Percentiles rank a stretch among this genome's conserved stretches.
Evolutionary conservation across 2,329 filamentous ascomycete species (phyloP).

Genomic region (Coniochaeta prunicola): DNA sequence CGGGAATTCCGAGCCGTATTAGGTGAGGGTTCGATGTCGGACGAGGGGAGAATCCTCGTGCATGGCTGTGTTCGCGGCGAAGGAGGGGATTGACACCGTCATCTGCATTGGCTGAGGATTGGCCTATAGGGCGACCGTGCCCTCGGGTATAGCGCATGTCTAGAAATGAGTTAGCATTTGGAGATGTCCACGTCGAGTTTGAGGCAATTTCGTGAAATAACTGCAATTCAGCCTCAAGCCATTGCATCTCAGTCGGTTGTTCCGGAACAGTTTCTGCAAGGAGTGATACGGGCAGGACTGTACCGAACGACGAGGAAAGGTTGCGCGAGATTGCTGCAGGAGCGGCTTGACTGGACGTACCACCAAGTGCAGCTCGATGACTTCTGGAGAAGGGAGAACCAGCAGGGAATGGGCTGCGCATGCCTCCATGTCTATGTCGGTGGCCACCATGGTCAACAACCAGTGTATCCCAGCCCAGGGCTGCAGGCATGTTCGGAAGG

Average conservation of each 20-base stretch:
- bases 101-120: slow-evolving; percentile 53
- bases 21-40: slow-evolving; percentile 37
- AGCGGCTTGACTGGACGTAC: slow-evolving; percentile 25
- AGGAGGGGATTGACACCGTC: slow-evolving; percentile 85
- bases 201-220: not conserved
- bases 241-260: not conserved
- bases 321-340: not conserved
- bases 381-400: slow-evolving; percentile 25
- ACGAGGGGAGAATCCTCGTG: slow-evolving; percentile 40
- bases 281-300: not conserved
- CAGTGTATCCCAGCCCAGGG: slow-evolving; percentile 52
- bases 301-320: not conserved
- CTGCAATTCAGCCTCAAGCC: not conserved
- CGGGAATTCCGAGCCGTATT: slow-evolving; percentile 45
- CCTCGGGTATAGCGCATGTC: slow-evolving; percentile 34
- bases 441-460: slow-evolving; percentile 41
- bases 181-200: not conserved
- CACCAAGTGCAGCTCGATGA: slow-evolving; percentile 45
- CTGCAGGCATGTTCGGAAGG: slow-evolving; percentile 33
- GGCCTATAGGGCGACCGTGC: slow-evolving; percentile 17
- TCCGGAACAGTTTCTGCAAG: no score
- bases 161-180: slow-evolving; percentile 13
- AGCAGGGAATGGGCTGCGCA: slow-evolving; percentile 41
- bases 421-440: slow-evolving; percentile 45
- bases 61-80: slow-evolving; percentile 47